A percentile compares a stretch with the other conserved stretches of the same genome.
Evolutionary conservation across 257 asterid species (phyloP).

Genomic region (Rubia yunnanensis): DNA sequence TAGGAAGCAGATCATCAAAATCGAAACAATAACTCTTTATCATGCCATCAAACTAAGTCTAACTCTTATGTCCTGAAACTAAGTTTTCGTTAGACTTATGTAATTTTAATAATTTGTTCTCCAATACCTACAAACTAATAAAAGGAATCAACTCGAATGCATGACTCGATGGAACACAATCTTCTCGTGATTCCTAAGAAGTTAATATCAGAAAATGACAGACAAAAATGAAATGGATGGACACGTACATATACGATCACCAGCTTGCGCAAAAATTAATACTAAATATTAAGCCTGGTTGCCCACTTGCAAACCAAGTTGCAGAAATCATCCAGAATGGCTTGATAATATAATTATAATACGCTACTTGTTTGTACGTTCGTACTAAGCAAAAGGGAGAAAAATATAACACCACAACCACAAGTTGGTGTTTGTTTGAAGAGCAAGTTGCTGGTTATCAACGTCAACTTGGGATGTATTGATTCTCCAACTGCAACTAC

Average conservation of each 20-base stretch:
- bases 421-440: constrained; percentile 32
- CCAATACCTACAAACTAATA: too few relatives aligned
- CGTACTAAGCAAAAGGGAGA: background rate
- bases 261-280: background rate
- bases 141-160: too few relatives aligned
- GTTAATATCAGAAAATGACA: background rate
- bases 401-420: background rate
- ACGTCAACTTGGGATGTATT: constrained; percentile 6
- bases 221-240: background rate
- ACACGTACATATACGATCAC: background rate
- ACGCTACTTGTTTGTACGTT: background rate
- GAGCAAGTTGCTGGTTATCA: constrained; percentile 28
- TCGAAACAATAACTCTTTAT: too few relatives aligned
- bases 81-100: too few relatives aligned
- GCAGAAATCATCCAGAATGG: constrained; percentile 14
- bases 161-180: background rate
- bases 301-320: constrained; percentile 38
- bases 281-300: constrained; percentile 19
- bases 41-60: too few relatives aligned
- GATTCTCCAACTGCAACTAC: constrained; percentile 13
- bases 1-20: too few relatives aligned
- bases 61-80: too few relatives aligned
- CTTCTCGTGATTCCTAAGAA: background rate
- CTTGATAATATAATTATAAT: too few relatives aligned
- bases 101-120: too few relatives aligned